A percentile compares a stretch with the other conserved stretches of the same genome.
Conservation (phyloP, 345 rosid genomes). For the Durio zibethinus region DNA sequence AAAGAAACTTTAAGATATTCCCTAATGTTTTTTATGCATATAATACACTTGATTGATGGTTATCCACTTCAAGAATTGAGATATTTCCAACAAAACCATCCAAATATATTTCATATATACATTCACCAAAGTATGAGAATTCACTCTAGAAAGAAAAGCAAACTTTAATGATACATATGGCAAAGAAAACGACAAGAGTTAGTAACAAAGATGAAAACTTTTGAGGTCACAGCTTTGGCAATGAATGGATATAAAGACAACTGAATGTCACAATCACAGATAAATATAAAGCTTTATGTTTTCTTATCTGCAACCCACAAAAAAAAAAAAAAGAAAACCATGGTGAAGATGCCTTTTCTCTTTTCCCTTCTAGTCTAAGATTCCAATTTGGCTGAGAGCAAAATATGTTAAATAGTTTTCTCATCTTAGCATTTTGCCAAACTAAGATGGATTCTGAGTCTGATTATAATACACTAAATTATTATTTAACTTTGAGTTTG, state of each 20-base stretch:
- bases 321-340: no score
- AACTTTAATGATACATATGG: not conserved
- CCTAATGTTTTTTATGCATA: not conserved
- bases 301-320: not conserved
- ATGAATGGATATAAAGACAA: not conserved
- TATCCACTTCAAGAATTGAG: not conserved
- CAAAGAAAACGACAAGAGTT: not conserved
- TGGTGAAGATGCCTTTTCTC: not conserved
- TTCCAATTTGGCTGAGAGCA: not conserved
- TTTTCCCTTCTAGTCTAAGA: not conserved
- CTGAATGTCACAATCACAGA: not conserved
- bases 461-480: no score
- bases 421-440: no score
- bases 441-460: no score
- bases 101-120: not conserved
- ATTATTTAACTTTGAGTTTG: no score
- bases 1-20: conserved; percentile 9
- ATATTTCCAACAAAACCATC: not conserved
- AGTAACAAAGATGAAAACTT: not conserved
- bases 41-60: not conserved
- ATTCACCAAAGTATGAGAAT: not conserved
- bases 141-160: not conserved
- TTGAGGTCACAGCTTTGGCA: not conserved
- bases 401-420: not conserved
- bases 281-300: not conserved